Evolutionary conservation across 768 basidiomycete species (phyloP).

Genomic region (Floccularia luteovirens): DNA sequence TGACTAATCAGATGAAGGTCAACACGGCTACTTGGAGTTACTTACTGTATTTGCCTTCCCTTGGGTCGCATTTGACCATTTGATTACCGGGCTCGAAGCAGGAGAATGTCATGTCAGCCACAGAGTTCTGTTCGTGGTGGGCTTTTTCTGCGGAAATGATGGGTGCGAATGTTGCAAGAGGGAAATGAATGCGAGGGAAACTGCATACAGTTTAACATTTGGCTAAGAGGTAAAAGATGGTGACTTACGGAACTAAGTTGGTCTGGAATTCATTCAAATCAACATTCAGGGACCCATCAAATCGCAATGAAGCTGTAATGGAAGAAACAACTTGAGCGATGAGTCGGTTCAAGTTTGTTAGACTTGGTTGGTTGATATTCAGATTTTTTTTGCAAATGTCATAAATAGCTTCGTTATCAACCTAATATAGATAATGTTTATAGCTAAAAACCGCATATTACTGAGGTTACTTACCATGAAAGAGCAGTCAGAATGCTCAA

Average conservation of each 20-base stretch:
- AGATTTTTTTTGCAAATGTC: constrained; percentile 98
- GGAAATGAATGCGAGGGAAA: constrained; percentile 98
- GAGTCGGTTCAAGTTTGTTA: constrained; percentile 90
- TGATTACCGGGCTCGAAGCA: constrained; percentile 97
- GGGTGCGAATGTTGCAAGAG: constrained; percentile 92
- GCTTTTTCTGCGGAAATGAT: constrained; percentile 95
- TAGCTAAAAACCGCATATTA: no score
- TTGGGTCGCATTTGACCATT: constrained; percentile 94
- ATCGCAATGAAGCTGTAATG: constrained; percentile 93
- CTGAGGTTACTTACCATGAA: constrained; percentile 70
- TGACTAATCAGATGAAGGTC: constrained; percentile 7
- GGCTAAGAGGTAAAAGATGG: not conserved
- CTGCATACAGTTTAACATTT: constrained; percentile 26
- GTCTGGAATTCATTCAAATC: constrained; percentile 99
- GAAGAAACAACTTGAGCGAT: constrained; percentile 99
- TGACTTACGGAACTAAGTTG: constrained; percentile 88
- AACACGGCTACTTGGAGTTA: constrained; percentile 8
- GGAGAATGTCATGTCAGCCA: constrained; percentile 96
- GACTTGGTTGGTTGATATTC: constrained; percentile 77
- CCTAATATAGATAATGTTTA: constrained; percentile 29
- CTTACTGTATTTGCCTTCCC: constrained; percentile 97
- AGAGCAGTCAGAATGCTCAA: constrained; percentile 99
- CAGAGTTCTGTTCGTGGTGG: constrained; percentile 93
- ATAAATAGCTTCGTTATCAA: constrained; percentile 99
- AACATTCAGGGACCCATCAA: constrained; percentile 96